Evolutionary conservation across 306 rosid genomes (phyloP).

Genomic region (Alnus glutinosa): DNA sequence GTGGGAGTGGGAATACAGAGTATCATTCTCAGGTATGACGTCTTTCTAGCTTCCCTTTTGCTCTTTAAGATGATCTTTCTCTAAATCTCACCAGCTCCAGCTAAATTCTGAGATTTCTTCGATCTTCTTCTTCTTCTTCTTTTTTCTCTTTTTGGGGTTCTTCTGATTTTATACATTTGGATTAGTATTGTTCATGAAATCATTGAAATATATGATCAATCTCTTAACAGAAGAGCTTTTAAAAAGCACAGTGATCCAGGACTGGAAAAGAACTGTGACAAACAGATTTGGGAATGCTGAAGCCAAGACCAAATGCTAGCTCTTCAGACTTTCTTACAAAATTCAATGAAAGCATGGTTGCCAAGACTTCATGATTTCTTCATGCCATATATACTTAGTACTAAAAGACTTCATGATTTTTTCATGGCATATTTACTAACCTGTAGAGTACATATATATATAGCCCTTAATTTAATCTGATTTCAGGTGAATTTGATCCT

Average conservation of each 20-base stretch:
- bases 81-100: neutral
- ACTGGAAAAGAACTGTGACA: neutral
- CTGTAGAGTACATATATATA: neutral
- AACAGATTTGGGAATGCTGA: slow-evolving; percentile 7
- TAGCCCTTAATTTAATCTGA: neutral
- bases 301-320: neutral
- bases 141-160: neutral
- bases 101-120: neutral
- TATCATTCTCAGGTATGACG: neutral
- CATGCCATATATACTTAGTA: neutral
- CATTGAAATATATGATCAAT: neutral
- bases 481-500: neutral
- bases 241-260: slow-evolving; percentile 14
- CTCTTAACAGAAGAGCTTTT: neutral
- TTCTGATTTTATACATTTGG: no score
- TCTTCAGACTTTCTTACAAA: neutral
- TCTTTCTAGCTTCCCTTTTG: slow-evolving; percentile 1
- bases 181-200: neutral
- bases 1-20: slow-evolving; percentile 7
- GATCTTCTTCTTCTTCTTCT: neutral
- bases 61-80: neutral
- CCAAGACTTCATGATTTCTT: neutral
- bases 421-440: neutral
- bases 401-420: neutral
- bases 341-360: slow-evolving; percentile 1